Percentiles rank a stretch among this genome's conserved stretches.
Conservation (phyloP, 2,329 filamentous ascomycete species). For the Xylaria sp. region DNA sequence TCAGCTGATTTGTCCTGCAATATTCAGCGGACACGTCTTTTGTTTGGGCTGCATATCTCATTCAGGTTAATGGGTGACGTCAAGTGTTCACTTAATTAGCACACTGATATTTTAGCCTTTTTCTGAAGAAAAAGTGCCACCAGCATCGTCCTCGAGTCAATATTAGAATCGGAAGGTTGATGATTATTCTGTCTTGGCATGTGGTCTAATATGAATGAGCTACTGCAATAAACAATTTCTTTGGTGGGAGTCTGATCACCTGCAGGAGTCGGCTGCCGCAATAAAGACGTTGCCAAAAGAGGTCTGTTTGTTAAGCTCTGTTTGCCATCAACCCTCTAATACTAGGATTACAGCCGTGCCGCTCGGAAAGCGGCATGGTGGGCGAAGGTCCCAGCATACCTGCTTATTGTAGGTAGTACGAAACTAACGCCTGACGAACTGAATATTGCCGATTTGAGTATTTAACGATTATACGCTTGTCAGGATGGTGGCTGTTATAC, state of each 20-base stretch:
- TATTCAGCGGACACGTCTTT: conserved; percentile 13
- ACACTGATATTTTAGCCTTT: not conserved
- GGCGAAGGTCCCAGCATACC: conserved; percentile 6
- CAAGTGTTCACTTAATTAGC: conserved; percentile 8
- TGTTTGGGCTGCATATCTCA: conserved; percentile 17
- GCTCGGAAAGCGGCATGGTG: conserved; percentile 18
- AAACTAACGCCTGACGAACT: conserved; percentile 1
- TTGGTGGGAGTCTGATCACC: conserved; percentile 18
- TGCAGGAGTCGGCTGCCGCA: conserved; percentile 32
- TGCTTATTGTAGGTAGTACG: not conserved
- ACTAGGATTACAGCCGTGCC: conserved; percentile 1
- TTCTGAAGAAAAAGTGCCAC: not conserved
- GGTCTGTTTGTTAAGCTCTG: conserved; percentile 1
- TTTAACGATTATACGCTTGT: not conserved
- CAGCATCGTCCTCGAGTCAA: not conserved
- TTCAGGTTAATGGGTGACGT: conserved; percentile 17
- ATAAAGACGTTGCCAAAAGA: conserved; percentile 11
- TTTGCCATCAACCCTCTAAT: conserved; percentile 1
- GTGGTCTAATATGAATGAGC: not conserved
- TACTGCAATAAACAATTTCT: not conserved
- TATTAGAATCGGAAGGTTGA: not conserved
- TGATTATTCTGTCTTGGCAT: not conserved
- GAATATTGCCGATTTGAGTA: not conserved
- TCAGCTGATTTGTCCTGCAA: conserved; percentile 13
- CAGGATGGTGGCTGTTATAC: not conserved